These are phyloP conservation scores for Magnusiomyces starmeri DNA, from an alignment of 1,139 yeast genomes.

Conservation along the genomic window DNA sequence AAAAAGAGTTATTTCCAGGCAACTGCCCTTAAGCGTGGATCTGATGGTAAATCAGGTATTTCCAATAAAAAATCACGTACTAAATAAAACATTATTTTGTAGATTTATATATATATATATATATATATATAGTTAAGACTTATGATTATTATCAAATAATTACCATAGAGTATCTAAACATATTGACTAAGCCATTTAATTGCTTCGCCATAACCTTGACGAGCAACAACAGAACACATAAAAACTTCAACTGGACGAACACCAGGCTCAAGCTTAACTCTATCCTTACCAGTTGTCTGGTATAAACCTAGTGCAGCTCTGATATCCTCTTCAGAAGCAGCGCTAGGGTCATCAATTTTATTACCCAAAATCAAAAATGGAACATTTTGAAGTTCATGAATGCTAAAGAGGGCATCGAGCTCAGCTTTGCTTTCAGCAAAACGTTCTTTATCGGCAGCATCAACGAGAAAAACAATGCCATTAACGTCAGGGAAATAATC, in stretches of 20 bases:
- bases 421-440: conserved; percentile 92
- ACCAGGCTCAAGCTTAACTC: conserved; percentile 60
- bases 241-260: conserved; percentile 90
- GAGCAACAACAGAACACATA: conserved; percentile 96
- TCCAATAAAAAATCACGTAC: conserved; percentile 16
- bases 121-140: too few relatives aligned
- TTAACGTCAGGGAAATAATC: conserved; percentile 98
- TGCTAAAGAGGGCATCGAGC: conserved; percentile 83
- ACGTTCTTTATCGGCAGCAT: conserved; percentile 94
- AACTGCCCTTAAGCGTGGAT: conserved; percentile 60
- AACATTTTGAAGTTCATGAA: conserved; percentile 81
- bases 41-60: conserved; percentile 18
- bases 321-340: conserved; percentile 91
- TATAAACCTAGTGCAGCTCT: conserved; percentile 84
- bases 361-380: conserved; percentile 94
- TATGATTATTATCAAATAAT: not conserved
- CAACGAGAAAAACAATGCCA: conserved; percentile 94
- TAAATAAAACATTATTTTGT: not conserved
- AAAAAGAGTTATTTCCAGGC: conserved; percentile 80
- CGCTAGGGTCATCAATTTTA: conserved; percentile 90
- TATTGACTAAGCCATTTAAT: conserved; percentile 95
- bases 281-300: conserved; percentile 83
- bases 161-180: conserved; percentile 40
- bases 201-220: conserved; percentile 94
- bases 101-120: not conserved